Evolutionary conservation across 768 basidiomycete species (phyloP).

Genomic region (Amanita thiersii): DNA sequence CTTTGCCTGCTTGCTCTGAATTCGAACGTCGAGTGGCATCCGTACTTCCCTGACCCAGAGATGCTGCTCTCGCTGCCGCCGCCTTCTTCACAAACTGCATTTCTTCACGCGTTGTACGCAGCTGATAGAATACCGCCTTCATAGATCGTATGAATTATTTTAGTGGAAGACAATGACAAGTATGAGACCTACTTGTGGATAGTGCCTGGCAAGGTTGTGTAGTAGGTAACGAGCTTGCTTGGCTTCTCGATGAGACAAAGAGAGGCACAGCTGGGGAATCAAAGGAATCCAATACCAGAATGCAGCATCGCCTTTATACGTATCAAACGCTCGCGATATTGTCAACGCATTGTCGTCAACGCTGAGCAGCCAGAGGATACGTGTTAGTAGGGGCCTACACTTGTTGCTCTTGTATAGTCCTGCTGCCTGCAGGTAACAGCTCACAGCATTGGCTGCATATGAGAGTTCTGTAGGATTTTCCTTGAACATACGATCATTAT

Average conservation of each 20-base stretch:
- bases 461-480: conserved; percentile 67
- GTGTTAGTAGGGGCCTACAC: conserved; percentile 81
- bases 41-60: conserved; percentile 17
- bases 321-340: conserved; percentile 80
- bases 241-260: conserved; percentile 85
- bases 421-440: conserved; percentile 95
- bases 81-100: conserved; percentile 33
- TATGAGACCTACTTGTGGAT: conserved; percentile 68
- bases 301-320: conserved; percentile 92
- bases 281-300: conserved; percentile 99
- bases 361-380: conserved; percentile 94
- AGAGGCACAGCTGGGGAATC: conserved; percentile 88
- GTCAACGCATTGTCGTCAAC: conserved; percentile 73
- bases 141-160: conserved; percentile 8
- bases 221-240: conserved; percentile 89
- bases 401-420: conserved; percentile 93
- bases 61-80: conserved; percentile 27
- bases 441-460: conserved; percentile 85
- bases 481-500: conserved; percentile 89
- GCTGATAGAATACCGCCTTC: conserved; percentile 91
- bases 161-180: neutral
- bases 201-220: conserved; percentile 81
- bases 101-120: conserved; percentile 62
- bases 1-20: conserved; percentile 19
- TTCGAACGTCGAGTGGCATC: conserved; percentile 23